Evolutionary conservation across 495 filamentous ascomycete genomes (phyloP).

Genomic region (Durotheca rogersii): DNA sequence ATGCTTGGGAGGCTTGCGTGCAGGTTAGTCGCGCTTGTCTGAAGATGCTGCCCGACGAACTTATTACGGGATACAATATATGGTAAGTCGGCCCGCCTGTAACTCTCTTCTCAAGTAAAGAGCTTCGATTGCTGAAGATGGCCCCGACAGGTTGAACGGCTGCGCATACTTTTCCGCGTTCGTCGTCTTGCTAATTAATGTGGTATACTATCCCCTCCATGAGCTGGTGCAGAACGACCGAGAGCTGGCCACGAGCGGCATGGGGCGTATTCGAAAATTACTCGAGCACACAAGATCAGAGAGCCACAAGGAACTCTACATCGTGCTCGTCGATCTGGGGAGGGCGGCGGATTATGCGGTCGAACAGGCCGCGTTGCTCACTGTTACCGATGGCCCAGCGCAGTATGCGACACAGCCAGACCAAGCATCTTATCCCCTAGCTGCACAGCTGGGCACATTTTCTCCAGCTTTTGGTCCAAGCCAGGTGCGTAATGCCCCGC

Average conservation of each 20-base stretch:
- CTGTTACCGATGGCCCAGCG: not conserved
- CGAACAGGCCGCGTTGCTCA: not conserved
- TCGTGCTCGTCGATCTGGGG: constrained; percentile 21
- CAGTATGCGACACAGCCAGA: not conserved
- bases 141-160: constrained; percentile 23
- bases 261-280: constrained; percentile 26
- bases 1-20: constrained; percentile 29
- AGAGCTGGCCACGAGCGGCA: constrained; percentile 15
- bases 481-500: too few relatives aligned
- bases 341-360: constrained; percentile 17
- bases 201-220: constrained; percentile 28
- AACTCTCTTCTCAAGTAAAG: too few relatives aligned
- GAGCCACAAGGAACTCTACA: constrained; percentile 22
- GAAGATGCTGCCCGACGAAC: constrained; percentile 14
- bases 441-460: constrained; percentile 3
- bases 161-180: constrained; percentile 35
- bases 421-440: too few relatives aligned
- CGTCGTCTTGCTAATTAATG: constrained; percentile 34
- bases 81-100: constrained; percentile 26
- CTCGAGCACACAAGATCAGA: constrained; percentile 18
- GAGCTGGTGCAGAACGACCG: constrained; percentile 23
- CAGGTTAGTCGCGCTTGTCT: constrained; percentile 28
- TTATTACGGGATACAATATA: constrained; percentile 25
- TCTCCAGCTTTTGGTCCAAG: too few relatives aligned
- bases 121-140: constrained; percentile 1